Base-by-base conservation (phyloP, 441 rosid genomes). In the Adansonia rubrostipa region DNA sequence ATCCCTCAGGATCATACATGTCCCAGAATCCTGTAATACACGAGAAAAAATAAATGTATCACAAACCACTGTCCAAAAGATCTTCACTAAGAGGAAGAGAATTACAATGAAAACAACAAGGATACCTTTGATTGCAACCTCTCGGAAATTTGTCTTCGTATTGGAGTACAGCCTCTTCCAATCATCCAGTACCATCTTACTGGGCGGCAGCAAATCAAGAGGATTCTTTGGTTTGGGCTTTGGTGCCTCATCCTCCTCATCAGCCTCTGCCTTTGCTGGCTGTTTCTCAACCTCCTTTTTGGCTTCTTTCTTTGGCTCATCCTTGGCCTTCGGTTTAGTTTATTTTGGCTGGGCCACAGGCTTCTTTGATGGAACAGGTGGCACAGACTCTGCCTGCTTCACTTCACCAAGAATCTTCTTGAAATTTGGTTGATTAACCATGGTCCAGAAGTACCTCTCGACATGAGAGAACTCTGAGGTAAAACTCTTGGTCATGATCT, bases 121-220 rank as follows among this genome's bases (percentile, higher is more conserved):
- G 5, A 77, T 74, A 96, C 99, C 98, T 89, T 90, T 92, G 47
- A 96, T 88, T 51, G 99, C 99, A 79, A 96, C 96, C 81, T 92
- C 96, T 53, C 98, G 97, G 92, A 96, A 96, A 86, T 96, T 96
- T 70, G 89, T 81, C 83, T 94, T 96, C 69, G 98, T 96, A 83
- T 96, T 94, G 0, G 99, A 96, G 87, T 94, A 96, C 14, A 96
- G 98, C 90, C 99, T 89, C 91, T 96, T 96, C 99, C 99, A 96
- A 0, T 96, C 97, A 84, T 96, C 97, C 5, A 96, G 86, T 6
- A 96, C 75, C 98, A 96, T 96, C 83, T 87, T 90, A 82, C 97
- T 93, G 15, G 99, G 97, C 50, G 97, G 98, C 71, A 95, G 86
- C 80, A 90, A 82, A 84, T 95, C 99, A 63, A 95, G 99, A 78